Conservation (phyloP, 768 basidiomycete genomes). For the Podaxis sp. region DNA sequence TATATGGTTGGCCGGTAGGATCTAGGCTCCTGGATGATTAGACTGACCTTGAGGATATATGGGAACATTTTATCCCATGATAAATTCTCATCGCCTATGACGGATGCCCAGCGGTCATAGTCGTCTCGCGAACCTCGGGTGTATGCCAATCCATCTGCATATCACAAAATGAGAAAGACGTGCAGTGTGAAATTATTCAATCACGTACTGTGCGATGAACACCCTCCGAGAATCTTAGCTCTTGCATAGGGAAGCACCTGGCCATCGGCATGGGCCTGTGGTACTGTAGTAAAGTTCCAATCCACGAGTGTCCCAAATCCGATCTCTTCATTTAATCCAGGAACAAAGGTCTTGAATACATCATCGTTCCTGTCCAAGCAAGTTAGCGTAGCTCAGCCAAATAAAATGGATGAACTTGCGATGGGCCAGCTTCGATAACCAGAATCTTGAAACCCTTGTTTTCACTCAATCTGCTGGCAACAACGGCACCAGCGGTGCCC, state of each 20-base stretch:
- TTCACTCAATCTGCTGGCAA: slow-evolving; percentile 11
- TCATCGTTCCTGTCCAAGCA: neutral
- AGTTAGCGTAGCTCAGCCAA: neutral
- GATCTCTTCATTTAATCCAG: neutral
- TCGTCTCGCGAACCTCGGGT: neutral
- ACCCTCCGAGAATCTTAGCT: neutral
- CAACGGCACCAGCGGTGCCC: slow-evolving; percentile 13
- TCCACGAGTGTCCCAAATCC: neutral
- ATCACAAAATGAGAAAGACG: neutral
- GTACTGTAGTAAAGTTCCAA: neutral
- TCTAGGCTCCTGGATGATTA: neutral
- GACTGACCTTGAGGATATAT: neutral
- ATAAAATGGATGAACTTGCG: neutral
- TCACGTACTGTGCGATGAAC: neutral
- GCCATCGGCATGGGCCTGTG: neutral
- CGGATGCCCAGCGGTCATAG: neutral
- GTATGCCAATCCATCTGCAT: neutral
- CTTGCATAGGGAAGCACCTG: neutral
- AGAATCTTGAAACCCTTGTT: slow-evolving; percentile 13
- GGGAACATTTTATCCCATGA: neutral
- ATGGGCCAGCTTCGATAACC: slow-evolving; percentile 16
- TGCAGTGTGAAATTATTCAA: neutral
- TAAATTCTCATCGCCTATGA: neutral
- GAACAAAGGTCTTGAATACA: neutral
- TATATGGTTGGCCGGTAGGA: no score